Base-by-base conservation (phyloP, 108 stramenopile genomes). In the Cyclotella baltica region DNA sequence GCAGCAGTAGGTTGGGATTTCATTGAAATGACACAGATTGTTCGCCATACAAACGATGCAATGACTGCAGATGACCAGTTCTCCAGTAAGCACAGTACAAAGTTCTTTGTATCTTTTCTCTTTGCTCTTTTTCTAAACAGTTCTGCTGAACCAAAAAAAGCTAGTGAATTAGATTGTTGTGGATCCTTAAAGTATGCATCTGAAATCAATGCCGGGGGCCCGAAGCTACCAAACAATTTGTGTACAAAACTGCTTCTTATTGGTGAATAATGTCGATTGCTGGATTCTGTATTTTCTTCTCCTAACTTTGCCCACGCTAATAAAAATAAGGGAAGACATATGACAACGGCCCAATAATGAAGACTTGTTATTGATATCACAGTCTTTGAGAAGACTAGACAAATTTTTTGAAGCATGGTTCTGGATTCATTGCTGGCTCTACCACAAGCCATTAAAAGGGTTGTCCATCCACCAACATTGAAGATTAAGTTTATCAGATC, bases 61-160 rank as follows among this genome's bases (percentile, higher is more conserved):
- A 70, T 30, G 9, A 91, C 83, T 16, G 87, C 87, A 20, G 90
- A 87, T 3, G 81, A 71, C 90, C 90, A 90, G 38, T 88, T 85
- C 30, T 90, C 90, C 52, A 83, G 67, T 61, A 90, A 48, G 46
- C 87, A 85, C 20, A 87, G 56, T 8, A 87, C 86, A 62, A 62
- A 70, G 59, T 90, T 80, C 34, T 62, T 70, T 25, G 74, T 75
- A 46, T 72, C 81, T 52, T 67, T 67, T 4, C 53, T 40, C 15
- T 67, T 65, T 40, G 47, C 11, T 40, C 48, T 75, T 30, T 56
- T 48, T 6, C 43, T 48, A 29, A 57, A 57, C 25, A 36, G 3
- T 6, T 57, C 22, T 48, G 57, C 25, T 11, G 72, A 55, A 57
- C 67, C 67, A 50, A 67, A 80, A 40, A 72, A 67, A 33, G 64